These are phyloP conservation scores for Ploettnerulaceae sp. DNA, from an alignment of 2,329 filamentous ascomycete species.

Conservation along the genomic window DNA sequence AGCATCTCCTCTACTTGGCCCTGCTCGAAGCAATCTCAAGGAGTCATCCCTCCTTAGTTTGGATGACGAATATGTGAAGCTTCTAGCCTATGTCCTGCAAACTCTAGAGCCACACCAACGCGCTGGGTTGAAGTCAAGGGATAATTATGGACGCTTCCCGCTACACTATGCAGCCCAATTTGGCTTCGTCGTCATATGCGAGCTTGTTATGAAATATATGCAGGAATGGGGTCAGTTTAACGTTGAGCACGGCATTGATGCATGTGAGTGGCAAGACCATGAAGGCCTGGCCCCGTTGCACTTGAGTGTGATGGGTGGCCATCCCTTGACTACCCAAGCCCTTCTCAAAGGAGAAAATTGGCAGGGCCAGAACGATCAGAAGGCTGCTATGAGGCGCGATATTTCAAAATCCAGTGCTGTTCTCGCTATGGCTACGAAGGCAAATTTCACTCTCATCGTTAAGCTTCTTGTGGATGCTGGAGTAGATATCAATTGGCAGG, in stretches of 20 bases:
- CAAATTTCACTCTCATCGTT: constrained; percentile 80
- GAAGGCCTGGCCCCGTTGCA: constrained; percentile 91
- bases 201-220: constrained; percentile 83
- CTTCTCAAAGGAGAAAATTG: constrained; percentile 78
- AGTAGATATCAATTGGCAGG: constrained; percentile 89
- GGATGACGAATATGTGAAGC: constrained; percentile 70
- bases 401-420: constrained; percentile 83
- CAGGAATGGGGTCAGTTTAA: constrained; percentile 85
- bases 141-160: constrained; percentile 77
- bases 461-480: constrained; percentile 82
- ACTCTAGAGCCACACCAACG: constrained; percentile 64
- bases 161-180: constrained; percentile 94
- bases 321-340: constrained; percentile 76
- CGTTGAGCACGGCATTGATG: constrained; percentile 80
- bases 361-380: constrained; percentile 57
- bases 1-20: constrained; percentile 58
- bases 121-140: constrained; percentile 59
- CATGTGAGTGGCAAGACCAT: constrained; percentile 81
- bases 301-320: constrained; percentile 85
- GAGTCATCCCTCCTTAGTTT: constrained; percentile 62
- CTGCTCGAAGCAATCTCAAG: constrained; percentile 57
- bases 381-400: constrained; percentile 59
- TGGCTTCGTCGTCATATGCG: constrained; percentile 85
- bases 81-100: constrained; percentile 61
- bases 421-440: constrained; percentile 79